A percentile compares a stretch with the other conserved stretches of the same genome.
These are phyloP conservation scores for Termitomyces sp. DNA, from an alignment of 768 basidiomycete genomes.

Conservation along the genomic window DNA sequence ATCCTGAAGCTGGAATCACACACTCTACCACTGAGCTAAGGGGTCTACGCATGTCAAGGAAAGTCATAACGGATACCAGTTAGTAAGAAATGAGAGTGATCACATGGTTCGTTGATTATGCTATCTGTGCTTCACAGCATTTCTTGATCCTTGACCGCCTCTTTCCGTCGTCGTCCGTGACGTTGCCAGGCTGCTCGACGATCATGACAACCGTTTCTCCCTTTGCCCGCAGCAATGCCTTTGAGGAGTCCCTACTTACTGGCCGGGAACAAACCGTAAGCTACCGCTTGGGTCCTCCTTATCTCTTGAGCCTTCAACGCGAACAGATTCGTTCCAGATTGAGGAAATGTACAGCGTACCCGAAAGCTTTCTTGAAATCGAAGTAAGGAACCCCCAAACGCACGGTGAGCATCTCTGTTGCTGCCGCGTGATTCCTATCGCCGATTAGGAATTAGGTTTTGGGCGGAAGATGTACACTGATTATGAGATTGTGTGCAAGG, in stretches of 20 bases:
- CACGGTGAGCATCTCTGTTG: slow-evolving; percentile 52
- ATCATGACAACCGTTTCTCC: slow-evolving; percentile 44
- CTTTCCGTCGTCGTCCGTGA: background rate
- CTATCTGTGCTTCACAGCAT: background rate
- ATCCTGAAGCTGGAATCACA: background rate
- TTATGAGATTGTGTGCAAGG: slow-evolving; percentile 98
- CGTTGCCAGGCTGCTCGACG: background rate
- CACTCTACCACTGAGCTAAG: background rate
- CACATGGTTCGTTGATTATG: background rate
- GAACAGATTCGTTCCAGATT: slow-evolving; percentile 47
- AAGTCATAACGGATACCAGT: too few species aligned
- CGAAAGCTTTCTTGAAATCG: slow-evolving; percentile 96
- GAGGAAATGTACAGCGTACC: slow-evolving; percentile 99
- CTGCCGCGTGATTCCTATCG: background rate
- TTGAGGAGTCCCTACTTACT: slow-evolving; percentile 45
- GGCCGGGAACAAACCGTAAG: slow-evolving; percentile 57
- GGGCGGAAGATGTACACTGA: slow-evolving; percentile 99
- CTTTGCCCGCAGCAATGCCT: slow-evolving; percentile 54
- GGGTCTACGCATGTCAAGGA: too few species aligned
- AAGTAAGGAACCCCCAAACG: slow-evolving; percentile 94
- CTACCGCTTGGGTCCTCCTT: slow-evolving; percentile 8
- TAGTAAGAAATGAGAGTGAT: too few species aligned
- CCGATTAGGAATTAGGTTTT: slow-evolving; percentile 51
- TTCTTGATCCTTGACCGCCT: background rate
- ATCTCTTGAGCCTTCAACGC: slow-evolving; percentile 18